Evolutionary conservation across 2,329 filamentous ascomycete genomes (phyloP).

Genomic region (Ceratocystiopsis minuta): DNA sequence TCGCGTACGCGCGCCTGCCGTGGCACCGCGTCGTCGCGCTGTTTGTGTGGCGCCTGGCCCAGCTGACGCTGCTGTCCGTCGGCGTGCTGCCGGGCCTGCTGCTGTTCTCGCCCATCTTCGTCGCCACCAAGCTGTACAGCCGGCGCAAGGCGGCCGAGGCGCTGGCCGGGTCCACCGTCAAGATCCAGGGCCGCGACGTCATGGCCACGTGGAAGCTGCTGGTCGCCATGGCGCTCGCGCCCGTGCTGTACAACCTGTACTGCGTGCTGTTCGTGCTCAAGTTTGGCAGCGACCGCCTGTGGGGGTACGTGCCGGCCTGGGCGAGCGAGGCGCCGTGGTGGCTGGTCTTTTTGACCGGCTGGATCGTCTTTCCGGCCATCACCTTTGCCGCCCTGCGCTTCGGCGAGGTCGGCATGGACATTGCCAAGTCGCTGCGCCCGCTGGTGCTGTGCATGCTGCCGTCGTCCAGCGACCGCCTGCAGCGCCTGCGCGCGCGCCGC

Average conservation of each 20-base stretch:
- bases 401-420: constrained; percentile 97
- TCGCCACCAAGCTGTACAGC: constrained; percentile 67
- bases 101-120: constrained; percentile 77
- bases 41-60: constrained; percentile 62
- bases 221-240: constrained; percentile 69
- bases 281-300: constrained; percentile 65
- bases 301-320: constrained; percentile 64
- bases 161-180: constrained; percentile 70
- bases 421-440: constrained; percentile 82
- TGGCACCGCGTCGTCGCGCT: constrained; percentile 57
- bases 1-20: constrained; percentile 77
- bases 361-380: constrained; percentile 67
- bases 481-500: constrained; percentile 55
- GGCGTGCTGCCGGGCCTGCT: constrained; percentile 73
- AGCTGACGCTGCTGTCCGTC: constrained; percentile 58
- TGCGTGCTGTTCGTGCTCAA: constrained; percentile 56
- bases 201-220: constrained; percentile 90
- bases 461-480: constrained; percentile 65
- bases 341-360: constrained; percentile 48
- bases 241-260: constrained; percentile 68
- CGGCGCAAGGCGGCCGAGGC: constrained; percentile 68
- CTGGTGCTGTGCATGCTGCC: constrained; percentile 74
- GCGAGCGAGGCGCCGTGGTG: constrained; percentile 46
- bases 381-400: constrained; percentile 89
- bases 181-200: constrained; percentile 73